These are phyloP conservation scores for Colletotrichum coccodes DNA, from an alignment of 2,329 filamentous ascomycete species.

Conservation along the genomic window DNA sequence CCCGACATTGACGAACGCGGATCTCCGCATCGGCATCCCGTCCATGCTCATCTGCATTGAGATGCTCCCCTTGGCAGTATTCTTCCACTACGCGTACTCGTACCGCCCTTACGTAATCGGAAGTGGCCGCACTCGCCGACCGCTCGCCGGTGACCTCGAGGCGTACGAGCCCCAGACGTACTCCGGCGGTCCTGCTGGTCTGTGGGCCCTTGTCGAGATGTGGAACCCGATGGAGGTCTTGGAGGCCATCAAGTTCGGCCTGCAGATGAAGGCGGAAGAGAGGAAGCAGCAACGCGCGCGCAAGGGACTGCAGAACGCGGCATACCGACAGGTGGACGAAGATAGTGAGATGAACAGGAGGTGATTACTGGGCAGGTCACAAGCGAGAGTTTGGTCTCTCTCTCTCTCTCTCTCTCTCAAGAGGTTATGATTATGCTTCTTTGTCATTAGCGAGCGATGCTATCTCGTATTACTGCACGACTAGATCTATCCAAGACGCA, in stretches of 20 bases:
- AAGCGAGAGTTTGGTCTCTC: too few relatives aligned
- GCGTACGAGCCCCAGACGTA: constrained; percentile 34
- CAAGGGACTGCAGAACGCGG: background rate
- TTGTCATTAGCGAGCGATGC: background rate
- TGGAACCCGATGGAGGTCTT: constrained; percentile 27
- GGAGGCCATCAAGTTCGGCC: constrained; percentile 14
- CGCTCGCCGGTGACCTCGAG: constrained; percentile 22
- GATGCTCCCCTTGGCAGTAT: constrained; percentile 38
- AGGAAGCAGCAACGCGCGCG: background rate
- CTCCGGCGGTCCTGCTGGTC: constrained; percentile 36
- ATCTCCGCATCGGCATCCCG: constrained; percentile 38
- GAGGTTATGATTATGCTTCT: background rate
- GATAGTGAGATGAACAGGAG: background rate
- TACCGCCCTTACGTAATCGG: constrained; percentile 37
- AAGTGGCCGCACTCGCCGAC: constrained; percentile 6
- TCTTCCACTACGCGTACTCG: constrained; percentile 38
- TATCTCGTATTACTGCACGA: background rate
- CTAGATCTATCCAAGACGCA: too few relatives aligned
- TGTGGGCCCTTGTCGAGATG: constrained; percentile 29
- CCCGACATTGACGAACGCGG: constrained; percentile 34
- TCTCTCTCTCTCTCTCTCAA: too few relatives aligned
- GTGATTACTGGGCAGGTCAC: too few relatives aligned
- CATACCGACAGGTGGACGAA: background rate
- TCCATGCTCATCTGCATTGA: constrained; percentile 38
- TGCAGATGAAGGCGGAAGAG: constrained; percentile 28